These are phyloP conservation scores for Cordyceps pruinosa DNA, from an alignment of 2,329 filamentous ascomycete genomes.

Conservation along the genomic window DNA sequence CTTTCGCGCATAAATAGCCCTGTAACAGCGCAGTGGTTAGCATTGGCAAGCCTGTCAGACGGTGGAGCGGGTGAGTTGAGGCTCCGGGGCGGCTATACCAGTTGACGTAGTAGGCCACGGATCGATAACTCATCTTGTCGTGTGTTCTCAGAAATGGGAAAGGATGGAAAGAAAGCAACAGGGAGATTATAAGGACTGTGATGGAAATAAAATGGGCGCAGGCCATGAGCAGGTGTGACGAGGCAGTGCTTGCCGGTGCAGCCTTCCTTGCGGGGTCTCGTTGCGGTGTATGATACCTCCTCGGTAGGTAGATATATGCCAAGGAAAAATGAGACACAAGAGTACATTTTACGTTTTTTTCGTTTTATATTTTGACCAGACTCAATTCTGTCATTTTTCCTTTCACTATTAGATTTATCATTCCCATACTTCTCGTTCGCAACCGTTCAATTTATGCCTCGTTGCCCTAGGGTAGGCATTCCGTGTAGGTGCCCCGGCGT, in stretches of 20 bases:
- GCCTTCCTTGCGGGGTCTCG: background rate
- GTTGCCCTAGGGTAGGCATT: no score
- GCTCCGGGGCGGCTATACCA: constrained; percentile 36
- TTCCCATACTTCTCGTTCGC: no score
- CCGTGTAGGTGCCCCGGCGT: no score
- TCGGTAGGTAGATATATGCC: background rate
- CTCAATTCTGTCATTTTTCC: no score
- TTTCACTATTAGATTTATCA: no score
- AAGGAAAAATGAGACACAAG: no score
- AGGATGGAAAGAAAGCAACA: background rate
- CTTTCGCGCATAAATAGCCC: constrained; percentile 81
- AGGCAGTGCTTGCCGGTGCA: constrained; percentile 10
- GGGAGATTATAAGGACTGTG: background rate
- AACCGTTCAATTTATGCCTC: no score
- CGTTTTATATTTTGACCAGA: no score
- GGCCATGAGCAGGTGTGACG: constrained; percentile 6
- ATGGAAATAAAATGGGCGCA: constrained; percentile 1
- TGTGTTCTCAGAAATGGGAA: background rate
- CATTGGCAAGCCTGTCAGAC: background rate
- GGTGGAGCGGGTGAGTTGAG: background rate
- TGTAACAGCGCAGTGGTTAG: constrained; percentile 20
- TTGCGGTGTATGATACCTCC: background rate
- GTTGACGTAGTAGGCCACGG: constrained; percentile 69
- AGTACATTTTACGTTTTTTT: no score
- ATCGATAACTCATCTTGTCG: constrained; percentile 43